phyloP scores from a whole-genome alignment of 202 grass and related monocot species.

The Musa balbisiana region DNA sequence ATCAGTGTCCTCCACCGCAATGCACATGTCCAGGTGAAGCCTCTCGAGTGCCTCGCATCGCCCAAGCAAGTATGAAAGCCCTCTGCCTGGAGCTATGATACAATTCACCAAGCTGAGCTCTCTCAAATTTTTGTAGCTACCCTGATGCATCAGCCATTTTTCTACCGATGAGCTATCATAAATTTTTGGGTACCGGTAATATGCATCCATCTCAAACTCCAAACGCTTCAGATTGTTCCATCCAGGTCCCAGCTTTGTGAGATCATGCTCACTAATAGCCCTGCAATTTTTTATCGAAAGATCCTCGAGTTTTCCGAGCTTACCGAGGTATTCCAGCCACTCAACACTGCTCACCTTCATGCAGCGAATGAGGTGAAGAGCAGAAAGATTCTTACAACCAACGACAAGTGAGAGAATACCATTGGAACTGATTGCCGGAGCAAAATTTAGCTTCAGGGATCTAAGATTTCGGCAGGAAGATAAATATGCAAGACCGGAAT shows the following conservation, averaged over 20 bases:
- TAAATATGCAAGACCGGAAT: conserved; percentile 36
- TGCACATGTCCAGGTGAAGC: conserved; percentile 46
- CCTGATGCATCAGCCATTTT: conserved; percentile 24
- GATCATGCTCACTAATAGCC: conserved; percentile 48
- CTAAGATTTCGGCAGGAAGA: conserved; percentile 36
- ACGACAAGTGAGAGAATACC: conserved; percentile 39
- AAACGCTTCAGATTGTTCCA: conserved; percentile 50
- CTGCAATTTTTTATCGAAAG: conserved; percentile 63
- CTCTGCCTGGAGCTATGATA: conserved; percentile 25
- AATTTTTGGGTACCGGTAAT: conserved; percentile 21
- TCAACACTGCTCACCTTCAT: conserved; percentile 36
- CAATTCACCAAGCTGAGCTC: conserved; percentile 50
- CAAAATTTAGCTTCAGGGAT: conserved; percentile 41
- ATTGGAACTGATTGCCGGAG: conserved; percentile 32
- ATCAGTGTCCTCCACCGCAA: conserved; percentile 42
- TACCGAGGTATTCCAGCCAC: conserved; percentile 65
- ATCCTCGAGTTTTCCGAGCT: conserved; percentile 35
- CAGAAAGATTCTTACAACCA: conserved; percentile 54
- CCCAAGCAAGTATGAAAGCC: conserved; percentile 36
- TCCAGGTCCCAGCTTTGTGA: conserved; percentile 50
- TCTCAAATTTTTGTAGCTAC: conserved; percentile 38
- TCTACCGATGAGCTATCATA: conserved; percentile 13
- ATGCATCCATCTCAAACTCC: conserved; percentile 45
- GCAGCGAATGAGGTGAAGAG: conserved; percentile 48
- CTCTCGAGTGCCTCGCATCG: conserved; percentile 47